Evolutionary conservation across 306 rosid genomes (phyloP).

Genomic region (Casuarina cunninghamiana): DNA sequence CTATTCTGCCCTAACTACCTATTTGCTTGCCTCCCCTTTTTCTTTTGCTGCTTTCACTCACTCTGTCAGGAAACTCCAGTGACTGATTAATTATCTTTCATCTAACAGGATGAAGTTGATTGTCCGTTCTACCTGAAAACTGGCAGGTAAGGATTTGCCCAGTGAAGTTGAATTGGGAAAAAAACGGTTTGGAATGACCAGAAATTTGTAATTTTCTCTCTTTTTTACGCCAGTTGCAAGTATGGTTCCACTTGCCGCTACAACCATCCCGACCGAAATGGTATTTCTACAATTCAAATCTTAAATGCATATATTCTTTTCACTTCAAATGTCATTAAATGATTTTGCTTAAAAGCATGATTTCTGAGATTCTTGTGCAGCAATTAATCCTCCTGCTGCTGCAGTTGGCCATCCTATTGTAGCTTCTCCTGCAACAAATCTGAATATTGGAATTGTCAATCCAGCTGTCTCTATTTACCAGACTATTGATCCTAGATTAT

Average conservation of each 20-base stretch:
- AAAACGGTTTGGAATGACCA: conserved; percentile 21
- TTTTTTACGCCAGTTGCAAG: conserved; percentile 74
- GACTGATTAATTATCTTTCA: conserved; percentile 26
- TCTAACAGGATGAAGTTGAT: conserved; percentile 85
- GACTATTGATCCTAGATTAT: conserved; percentile 65
- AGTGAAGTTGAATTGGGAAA: conserved; percentile 15
- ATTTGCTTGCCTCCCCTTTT: not conserved
- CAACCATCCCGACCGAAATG: conserved; percentile 86
- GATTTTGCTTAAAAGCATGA: not conserved
- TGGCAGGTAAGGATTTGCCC: conserved; percentile 65
- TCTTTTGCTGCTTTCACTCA: conserved; percentile 3
- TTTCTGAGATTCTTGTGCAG: conserved; percentile 43
- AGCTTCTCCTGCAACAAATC: conserved; percentile 60
- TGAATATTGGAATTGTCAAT: conserved; percentile 65
- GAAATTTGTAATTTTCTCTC: conserved; percentile 30
- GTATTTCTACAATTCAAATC: conserved; percentile 44
- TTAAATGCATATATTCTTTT: not conserved
- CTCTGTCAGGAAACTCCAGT: conserved; percentile 15
- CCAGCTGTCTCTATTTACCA: conserved; percentile 73
- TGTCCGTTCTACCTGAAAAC: conserved; percentile 99
- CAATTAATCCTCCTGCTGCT: conserved; percentile 52
- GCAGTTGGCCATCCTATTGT: conserved; percentile 56
- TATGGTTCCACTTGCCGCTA: conserved; percentile 89
- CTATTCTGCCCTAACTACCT: not conserved
- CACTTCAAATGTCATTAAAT: conserved; percentile 17